Conservation (phyloP, 2,329 filamentous ascomycete species). For the Phialemoniopsis sp. region DNA sequence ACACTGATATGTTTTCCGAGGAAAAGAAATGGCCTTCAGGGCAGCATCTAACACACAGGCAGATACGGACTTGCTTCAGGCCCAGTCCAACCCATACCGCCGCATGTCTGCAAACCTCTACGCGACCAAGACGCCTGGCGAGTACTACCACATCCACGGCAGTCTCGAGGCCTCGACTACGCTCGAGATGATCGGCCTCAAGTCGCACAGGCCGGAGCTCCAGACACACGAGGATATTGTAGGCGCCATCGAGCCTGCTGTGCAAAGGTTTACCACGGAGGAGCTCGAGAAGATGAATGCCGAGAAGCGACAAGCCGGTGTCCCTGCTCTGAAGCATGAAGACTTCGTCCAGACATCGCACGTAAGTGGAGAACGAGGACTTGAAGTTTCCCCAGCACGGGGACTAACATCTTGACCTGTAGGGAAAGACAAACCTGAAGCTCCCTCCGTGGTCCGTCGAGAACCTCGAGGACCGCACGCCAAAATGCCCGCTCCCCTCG, state of each 20-base stretch:
- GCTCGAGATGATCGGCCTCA: conserved; percentile 65
- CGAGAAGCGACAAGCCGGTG: conserved; percentile 53
- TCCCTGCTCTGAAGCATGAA: conserved; percentile 53
- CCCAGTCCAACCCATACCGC: conserved; percentile 68
- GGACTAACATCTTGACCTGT: too few species aligned
- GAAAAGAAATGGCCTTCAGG: too few species aligned
- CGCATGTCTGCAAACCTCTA: conserved; percentile 72
- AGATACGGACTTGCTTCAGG: conserved; percentile 70
- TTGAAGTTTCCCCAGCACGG: too few species aligned
- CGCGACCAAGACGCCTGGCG: conserved; percentile 56
- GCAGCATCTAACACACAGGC: not conserved
- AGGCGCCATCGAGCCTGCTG: conserved; percentile 48
- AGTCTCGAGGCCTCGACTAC: conserved; percentile 69
- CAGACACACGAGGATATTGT: conserved; percentile 12
- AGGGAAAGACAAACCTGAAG: conserved; percentile 26
- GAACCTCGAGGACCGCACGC: conserved; percentile 36
- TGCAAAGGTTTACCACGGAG: conserved; percentile 46
- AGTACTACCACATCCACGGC: conserved; percentile 73
- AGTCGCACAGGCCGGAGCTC: conserved; percentile 42
- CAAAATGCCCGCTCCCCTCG: conserved; percentile 33
- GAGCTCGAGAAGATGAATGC: conserved; percentile 58
- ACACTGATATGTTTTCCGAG: too few species aligned
- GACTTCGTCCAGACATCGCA: conserved; percentile 54
- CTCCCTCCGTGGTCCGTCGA: conserved; percentile 46
- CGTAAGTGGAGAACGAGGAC: conserved; percentile 17